Percentiles rank a stretch among this genome's conserved stretches.
phyloP scores from a whole-genome alignment of 139 green algal species.

The Chlamydomonas sphaeroides region DNA sequence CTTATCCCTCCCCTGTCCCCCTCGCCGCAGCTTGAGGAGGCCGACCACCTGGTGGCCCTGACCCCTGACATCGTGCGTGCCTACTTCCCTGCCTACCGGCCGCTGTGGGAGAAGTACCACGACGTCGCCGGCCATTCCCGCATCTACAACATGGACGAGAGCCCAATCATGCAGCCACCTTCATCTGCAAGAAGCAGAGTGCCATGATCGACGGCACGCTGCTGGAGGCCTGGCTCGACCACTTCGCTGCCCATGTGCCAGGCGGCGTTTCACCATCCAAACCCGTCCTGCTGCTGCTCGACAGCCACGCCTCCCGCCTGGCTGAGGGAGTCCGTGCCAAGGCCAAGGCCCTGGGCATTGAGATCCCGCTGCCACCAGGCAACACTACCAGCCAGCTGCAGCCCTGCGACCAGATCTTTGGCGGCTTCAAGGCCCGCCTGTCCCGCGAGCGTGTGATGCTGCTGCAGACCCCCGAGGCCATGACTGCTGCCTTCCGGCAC shows the following conservation, averaged over 20 bases:
- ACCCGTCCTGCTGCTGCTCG: not conserved
- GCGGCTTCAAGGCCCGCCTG: not conserved
- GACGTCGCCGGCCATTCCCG: too few relatives aligned
- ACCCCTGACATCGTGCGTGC: too few relatives aligned
- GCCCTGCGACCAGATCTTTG: not conserved
- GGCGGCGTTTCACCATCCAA: not conserved
- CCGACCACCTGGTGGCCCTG: too few relatives aligned
- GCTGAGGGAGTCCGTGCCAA: not conserved
- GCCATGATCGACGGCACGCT: not conserved
- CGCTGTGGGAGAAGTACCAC: too few relatives aligned
- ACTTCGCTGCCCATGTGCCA: not conserved
- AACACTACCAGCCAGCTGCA: not conserved
- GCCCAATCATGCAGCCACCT: too few relatives aligned
- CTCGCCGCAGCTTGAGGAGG: too few relatives aligned
- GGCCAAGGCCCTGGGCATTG: not conserved
- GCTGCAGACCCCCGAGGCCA: not conserved
- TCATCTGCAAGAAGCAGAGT: not conserved
- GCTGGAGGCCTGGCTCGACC: not conserved
- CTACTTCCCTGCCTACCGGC: too few relatives aligned
- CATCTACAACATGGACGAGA: too few relatives aligned
- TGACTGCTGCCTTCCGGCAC: not conserved
- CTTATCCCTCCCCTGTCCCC: too few relatives aligned
- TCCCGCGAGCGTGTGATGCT: not conserved
- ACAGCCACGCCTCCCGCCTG: not conserved
- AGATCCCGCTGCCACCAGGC: not conserved